Base-by-base conservation (phyloP, 1,139 yeast genomes). In the Lodderomyces elongisporus region DNA sequence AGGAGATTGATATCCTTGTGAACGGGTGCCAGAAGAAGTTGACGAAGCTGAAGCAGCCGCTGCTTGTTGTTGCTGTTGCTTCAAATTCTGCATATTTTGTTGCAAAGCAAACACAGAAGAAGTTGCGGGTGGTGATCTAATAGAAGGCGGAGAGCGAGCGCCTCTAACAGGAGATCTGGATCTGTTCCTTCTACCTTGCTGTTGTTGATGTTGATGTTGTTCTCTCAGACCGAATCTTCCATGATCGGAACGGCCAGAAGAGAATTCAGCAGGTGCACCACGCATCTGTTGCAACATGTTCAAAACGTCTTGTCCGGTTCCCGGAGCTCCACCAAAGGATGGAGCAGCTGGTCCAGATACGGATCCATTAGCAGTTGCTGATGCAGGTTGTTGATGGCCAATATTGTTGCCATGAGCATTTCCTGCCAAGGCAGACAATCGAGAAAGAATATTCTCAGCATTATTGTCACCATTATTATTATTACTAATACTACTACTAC, bases 141-240 rank as follows among this genome's bases (percentile, higher is more conserved):
- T 40, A 10, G 26, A 10, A 7, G 26, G 26, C 7, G 26, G 14
- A 7, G 26, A 9, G 14, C 14, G 26, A 6, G 14, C 14, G 14
- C 26, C 26, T 20, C 70, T 61, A 32, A 53, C 56, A 14, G 80
- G 82, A 8, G 83, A 76, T 49, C 81, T 62, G 4, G 80, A 75
- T 54, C 83, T 64, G 43, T 63, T 64, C 53, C 77, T 67, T 59
- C 79, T 65, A 5, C 69, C 62, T 41, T 7, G n/a, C n/a, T n/a
- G n/a, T n/a, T n/a, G n/a, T n/a, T n/a, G n/a, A n/a, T n/a, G n/a
- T n/a, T n/a, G n/a, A n/a, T n/a, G n/a, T 21, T 29, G 25, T 14
- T 62, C 61, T 28, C 58, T 51, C 34, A 56, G 46, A 21, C 61
- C 67, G 41, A 62, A 56, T 48, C 58, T 54, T 30, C 52, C 61